Conservation (phyloP, 2,329 filamentous ascomycete genomes). For the Aspergillus proliferans region DNA sequence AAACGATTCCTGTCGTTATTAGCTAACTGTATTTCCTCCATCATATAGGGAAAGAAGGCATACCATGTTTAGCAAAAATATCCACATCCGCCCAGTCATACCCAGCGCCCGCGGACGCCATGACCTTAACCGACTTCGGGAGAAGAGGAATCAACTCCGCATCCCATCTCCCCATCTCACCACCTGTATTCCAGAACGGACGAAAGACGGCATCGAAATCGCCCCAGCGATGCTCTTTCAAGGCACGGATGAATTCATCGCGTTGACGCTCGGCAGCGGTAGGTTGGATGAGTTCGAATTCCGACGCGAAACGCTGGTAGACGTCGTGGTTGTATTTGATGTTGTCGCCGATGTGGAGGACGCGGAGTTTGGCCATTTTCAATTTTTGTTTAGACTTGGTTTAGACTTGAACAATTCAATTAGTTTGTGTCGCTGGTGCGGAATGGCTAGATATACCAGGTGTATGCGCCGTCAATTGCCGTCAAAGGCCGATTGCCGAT, state of each 20-base stretch:
- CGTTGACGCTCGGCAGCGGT: slow-evolving; percentile 28
- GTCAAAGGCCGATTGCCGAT: background rate
- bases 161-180: slow-evolving; percentile 61
- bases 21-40: slow-evolving; percentile 9
- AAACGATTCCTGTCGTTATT: slow-evolving; percentile 30
- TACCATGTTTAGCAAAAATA: slow-evolving; percentile 55
- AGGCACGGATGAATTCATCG: slow-evolving; percentile 35
- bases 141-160: slow-evolving; percentile 51
- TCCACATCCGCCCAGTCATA: slow-evolving; percentile 60
- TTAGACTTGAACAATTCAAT: background rate
- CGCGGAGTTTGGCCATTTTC: slow-evolving; percentile 27
- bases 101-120: slow-evolving; percentile 55
- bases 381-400: background rate
- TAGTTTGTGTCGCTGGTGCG: background rate
- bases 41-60: background rate
- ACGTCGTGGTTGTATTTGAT: slow-evolving; percentile 45
- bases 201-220: slow-evolving; percentile 47
- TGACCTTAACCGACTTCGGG: slow-evolving; percentile 50
- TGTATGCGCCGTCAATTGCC: background rate
- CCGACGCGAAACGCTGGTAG: slow-evolving; percentile 34
- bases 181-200: slow-evolving; percentile 59
- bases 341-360: slow-evolving; percentile 42
- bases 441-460: background rate
- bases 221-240: slow-evolving; percentile 36
- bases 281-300: slow-evolving; percentile 39